These are phyloP conservation scores for Saccharomycopsis selenospora DNA, from an alignment of 805 yeast species.

Conservation along the genomic window DNA sequence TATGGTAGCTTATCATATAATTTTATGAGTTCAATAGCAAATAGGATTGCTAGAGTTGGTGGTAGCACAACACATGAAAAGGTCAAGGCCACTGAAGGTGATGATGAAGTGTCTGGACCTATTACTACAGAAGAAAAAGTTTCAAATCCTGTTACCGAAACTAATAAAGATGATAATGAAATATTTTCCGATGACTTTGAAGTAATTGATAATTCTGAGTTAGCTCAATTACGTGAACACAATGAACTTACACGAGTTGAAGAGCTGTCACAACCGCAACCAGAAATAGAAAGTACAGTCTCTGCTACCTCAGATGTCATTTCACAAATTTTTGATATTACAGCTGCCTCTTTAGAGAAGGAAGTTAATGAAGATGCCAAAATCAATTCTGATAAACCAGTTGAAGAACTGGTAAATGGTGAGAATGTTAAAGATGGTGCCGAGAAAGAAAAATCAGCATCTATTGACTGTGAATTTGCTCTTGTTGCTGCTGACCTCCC, in stretches of 20 bases:
- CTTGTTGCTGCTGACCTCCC: not conserved
- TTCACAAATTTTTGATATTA: no score
- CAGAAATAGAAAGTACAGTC: no score
- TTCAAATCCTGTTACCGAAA: no score
- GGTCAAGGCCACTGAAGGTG: not conserved
- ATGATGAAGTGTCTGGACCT: not conserved
- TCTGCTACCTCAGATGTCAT: no score
- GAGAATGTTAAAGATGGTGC: conserved; percentile 1
- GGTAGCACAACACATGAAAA: not conserved
- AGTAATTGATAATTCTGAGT: not conserved
- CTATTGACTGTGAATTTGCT: not conserved
- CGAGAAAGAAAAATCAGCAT: not conserved
- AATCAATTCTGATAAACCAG: not conserved
- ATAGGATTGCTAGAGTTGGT: not conserved
- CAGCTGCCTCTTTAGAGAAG: no score
- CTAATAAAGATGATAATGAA: not conserved
- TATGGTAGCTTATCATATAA: not conserved
- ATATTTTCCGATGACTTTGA: not conserved
- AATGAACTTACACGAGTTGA: no score
- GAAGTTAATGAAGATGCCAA: not conserved
- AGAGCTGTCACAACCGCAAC: no score
- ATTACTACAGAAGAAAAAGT: not conserved
- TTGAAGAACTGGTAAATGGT: not conserved
- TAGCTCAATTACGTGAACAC: no score
- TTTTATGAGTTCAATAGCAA: not conserved